A percentile compares a stretch with the other conserved stretches of the same genome.
Conservation (phyloP, 352 stramenopile species). For the Globisporangium irregulare region DNA sequence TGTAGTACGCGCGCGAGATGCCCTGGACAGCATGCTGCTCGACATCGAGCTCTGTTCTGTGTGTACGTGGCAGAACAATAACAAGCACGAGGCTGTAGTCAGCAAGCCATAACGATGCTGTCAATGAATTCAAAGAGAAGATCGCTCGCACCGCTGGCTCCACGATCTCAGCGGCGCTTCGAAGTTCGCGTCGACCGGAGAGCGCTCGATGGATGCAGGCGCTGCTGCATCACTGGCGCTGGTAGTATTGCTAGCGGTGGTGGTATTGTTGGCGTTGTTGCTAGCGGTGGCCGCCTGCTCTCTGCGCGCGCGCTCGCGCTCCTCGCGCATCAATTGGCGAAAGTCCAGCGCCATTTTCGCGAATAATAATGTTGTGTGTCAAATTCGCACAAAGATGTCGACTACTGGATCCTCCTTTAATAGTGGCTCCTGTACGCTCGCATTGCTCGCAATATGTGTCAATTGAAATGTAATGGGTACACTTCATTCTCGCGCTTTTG, state of each 20-base stretch:
- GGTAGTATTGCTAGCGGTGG: background rate
- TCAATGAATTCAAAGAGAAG: background rate
- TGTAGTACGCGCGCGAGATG: slow-evolving; percentile 53
- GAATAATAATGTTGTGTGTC: background rate
- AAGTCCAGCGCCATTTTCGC: slow-evolving; percentile 38
- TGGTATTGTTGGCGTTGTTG: background rate
- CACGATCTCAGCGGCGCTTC: slow-evolving; percentile 23
- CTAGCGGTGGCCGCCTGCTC: background rate
- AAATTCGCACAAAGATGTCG: background rate
- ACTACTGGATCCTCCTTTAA: background rate
- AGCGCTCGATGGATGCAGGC: background rate
- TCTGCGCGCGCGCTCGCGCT: slow-evolving; percentile 38
- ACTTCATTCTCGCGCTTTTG: no score
- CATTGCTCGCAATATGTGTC: no score
- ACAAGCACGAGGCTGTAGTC: background rate
- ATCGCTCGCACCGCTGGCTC: slow-evolving; percentile 22
- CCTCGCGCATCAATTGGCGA: slow-evolving; percentile 42
- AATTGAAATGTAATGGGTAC: background rate
- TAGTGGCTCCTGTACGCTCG: slow-evolving; percentile 1
- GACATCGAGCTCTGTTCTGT: slow-evolving; percentile 30
- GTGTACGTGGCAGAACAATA: background rate
- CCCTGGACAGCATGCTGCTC: slow-evolving; percentile 28
- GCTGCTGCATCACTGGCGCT: background rate
- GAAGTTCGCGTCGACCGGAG: background rate
- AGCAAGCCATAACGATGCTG: background rate